Conservation (phyloP, 352 stramenopile species). For the Globisporangium rhizosaccharum region DNA sequence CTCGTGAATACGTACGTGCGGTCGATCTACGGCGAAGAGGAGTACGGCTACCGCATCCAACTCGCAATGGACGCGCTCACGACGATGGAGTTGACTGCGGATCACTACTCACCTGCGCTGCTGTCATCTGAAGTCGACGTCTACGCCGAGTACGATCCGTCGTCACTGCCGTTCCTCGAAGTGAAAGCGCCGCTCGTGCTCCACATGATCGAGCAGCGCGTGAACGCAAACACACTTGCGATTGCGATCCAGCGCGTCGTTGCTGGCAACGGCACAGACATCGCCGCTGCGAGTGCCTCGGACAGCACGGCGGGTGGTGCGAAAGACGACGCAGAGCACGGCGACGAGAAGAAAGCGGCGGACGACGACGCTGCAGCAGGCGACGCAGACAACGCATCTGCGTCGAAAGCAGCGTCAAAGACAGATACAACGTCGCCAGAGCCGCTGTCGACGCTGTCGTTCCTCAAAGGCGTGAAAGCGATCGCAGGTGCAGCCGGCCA, state of each 20-base stretch:
- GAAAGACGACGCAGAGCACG: conserved; percentile 24
- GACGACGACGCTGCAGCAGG: conserved; percentile 25
- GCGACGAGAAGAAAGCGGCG: conserved; percentile 31
- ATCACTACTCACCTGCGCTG: conserved; percentile 55
- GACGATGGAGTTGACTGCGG: conserved; percentile 75
- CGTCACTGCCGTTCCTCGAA: conserved; percentile 67
- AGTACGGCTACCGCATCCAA: conserved; percentile 84
- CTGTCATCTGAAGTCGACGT: conserved; percentile 78
- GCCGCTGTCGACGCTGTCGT: conserved; percentile 70
- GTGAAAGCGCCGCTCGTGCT: conserved; percentile 77
- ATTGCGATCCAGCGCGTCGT: conserved; percentile 80
- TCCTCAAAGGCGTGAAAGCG: conserved; percentile 75
- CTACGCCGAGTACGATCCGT: conserved; percentile 77
- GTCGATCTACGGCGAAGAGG: conserved; percentile 74
- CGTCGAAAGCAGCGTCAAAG: conserved; percentile 7
- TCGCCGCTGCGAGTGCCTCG: conserved; percentile 5
- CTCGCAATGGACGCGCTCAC: conserved; percentile 80
- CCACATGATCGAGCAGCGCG: conserved; percentile 87
- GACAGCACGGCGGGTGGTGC: conserved; percentile 22
- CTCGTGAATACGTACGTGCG: conserved; percentile 80
- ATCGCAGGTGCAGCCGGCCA: conserved; percentile 72
- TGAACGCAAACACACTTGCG: conserved; percentile 61
- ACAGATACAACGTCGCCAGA: conserved; percentile 21
- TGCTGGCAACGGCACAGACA: conserved; percentile 34
- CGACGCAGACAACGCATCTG: conserved; percentile 3